A percentile compares a stretch with the other conserved stretches of the same genome.
These are phyloP conservation scores for Moelleriella libera DNA, from an alignment of 2,329 filamentous ascomycete species.

Conservation along the genomic window DNA sequence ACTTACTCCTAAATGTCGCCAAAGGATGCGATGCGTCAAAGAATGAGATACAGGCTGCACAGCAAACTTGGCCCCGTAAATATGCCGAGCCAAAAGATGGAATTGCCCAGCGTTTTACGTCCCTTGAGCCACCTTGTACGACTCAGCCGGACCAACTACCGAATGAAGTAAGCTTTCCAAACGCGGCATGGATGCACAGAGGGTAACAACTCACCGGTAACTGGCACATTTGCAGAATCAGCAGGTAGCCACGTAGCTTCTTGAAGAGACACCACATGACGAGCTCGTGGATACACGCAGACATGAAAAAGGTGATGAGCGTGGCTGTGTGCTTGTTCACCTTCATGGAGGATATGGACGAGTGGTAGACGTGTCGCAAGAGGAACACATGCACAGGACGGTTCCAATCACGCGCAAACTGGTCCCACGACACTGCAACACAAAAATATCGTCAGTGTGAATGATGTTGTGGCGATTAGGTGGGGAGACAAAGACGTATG, in stretches of 20 bases:
- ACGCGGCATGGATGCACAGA: background rate
- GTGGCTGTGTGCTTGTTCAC: constrained; percentile 58
- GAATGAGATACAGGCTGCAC: constrained; percentile 44
- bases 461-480: background rate
- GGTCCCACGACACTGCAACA: constrained; percentile 47
- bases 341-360: constrained; percentile 58
- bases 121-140: constrained; percentile 52
- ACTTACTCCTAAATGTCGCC: too few relatives aligned
- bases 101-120: constrained; percentile 50
- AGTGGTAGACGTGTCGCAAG: constrained; percentile 66
- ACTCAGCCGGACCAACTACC: constrained; percentile 47
- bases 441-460: background rate
- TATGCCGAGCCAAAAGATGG: constrained; percentile 68
- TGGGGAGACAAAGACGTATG: background rate
- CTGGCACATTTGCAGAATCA: constrained; percentile 62
- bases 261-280: constrained; percentile 73
- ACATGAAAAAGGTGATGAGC: constrained; percentile 61
- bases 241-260: constrained; percentile 60
- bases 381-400: constrained; percentile 64
- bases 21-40: constrained; percentile 18
- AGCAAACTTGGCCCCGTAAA: constrained; percentile 60
- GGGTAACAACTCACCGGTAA: constrained; percentile 35
- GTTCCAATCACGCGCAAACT: constrained; percentile 73
- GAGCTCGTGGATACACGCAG: constrained; percentile 58
- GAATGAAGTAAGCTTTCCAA: background rate